Conservation (phyloP, 2,329 filamentous ascomycete species). For the Sporothrix protearum region DNA sequence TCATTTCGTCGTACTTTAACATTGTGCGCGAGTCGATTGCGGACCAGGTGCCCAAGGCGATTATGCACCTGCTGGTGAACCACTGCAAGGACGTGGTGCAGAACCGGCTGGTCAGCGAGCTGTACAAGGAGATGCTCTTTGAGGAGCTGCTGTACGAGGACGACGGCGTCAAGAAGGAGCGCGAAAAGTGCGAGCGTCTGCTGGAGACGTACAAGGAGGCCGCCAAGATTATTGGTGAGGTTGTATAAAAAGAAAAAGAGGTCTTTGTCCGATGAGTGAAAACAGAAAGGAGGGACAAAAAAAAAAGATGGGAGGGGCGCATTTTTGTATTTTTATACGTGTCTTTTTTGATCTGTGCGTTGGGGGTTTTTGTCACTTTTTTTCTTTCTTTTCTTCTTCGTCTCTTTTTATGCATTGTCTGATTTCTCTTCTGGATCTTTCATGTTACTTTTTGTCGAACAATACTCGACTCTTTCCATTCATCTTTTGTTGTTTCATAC, state of each 20-base stretch:
- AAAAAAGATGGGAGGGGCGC: neutral
- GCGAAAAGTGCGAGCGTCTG: constrained; percentile 94
- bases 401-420: neutral
- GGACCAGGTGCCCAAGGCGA: constrained; percentile 95
- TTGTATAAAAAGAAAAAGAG: constrained; percentile 57
- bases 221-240: constrained; percentile 96
- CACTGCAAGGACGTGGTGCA: constrained; percentile 98
- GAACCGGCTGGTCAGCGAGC: constrained; percentile 89
- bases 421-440: neutral
- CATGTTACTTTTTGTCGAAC: neutral
- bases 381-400: neutral
- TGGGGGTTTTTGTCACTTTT: neutral
- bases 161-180: constrained; percentile 77
- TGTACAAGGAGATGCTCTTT: constrained; percentile 90
- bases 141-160: constrained; percentile 95
- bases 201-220: constrained; percentile 95
- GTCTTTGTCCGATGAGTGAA: no score
- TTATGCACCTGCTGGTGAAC: constrained; percentile 98
- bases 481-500: neutral
- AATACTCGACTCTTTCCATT: neutral
- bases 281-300: neutral
- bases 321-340: constrained; percentile 2
- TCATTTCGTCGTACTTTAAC: constrained; percentile 98
- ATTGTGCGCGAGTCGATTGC: constrained; percentile 98
- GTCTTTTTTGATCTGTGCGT: neutral